Base-by-base conservation (phyloP, 768 basidiomycete species). In the Termitomyces sp. region DNA sequence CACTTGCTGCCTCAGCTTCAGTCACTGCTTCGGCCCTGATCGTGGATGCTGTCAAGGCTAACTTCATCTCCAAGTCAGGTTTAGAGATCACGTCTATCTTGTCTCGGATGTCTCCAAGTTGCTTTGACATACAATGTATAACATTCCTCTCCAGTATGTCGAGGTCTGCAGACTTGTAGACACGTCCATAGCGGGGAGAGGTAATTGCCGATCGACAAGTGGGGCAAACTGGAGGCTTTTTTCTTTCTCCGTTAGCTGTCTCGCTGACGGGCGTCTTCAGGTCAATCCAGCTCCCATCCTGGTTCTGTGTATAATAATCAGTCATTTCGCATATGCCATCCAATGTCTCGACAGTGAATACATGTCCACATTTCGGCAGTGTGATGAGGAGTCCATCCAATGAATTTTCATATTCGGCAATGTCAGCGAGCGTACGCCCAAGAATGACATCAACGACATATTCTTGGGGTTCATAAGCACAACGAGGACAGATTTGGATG, bases 341-440 rank as follows among this genome's bases (percentile, higher is more conserved):
- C 20, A 91, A 76, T 0, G 86, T 87, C 68, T 88, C 88, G 15
- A 88, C 81, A 0, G 89, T 90, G 69, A 91, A 89, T 2, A 81
- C 71, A 69, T 91, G 89, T 0, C 79, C 64, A 67, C 89, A 91
- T 17, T 73, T 73, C 0, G 83, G 83, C 46, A 89, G 76, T 1
- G 87, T 86, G 66, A 90, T 86, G 55, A 86, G 66, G 11, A 83
- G 69, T 42, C 85, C 81, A 61, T 84, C 82, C 36, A 83, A 52
- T 2, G 73, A 70, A 4, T 68, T 74, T 14, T 63, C 53, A 17
- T 79, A 73, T 6, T 73, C 71, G 4, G 79, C 70, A 36, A 89
- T 67, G 0, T 88, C 86, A 3, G 63, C 71, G 5, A 90, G 70
- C 0, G 78, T 77, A 14, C 79, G 77, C 31, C 79, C 74, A 72